Evolutionary conservation across 352 stramenopile species (phyloP), one percentile per base, ranked within the genome.

Genomic region (Globisporangium rhizosaccharum): DNA sequence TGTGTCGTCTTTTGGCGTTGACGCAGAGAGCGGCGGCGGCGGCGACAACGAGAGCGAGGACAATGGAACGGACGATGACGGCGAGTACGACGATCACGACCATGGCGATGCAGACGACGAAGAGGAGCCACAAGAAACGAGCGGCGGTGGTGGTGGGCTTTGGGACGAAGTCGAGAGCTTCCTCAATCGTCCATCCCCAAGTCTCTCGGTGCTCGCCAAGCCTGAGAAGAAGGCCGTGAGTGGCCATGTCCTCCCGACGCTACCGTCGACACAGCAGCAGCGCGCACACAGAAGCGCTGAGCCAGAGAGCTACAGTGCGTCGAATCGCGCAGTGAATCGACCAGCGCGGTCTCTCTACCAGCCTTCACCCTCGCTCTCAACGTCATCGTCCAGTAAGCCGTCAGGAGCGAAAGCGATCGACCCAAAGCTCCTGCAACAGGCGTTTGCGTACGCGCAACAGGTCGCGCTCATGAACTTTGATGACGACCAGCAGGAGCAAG

Each of bases 81-180:
- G 68, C 5, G 59, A 69, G 15, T 42, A 69, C 1, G 57, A 68
- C 5, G 54, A 69, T 1, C 57, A 64, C n/a, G 45, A 51, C 23
- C 42, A 60, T 14, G 57, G 66, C 12, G 47, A 73, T 26, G 50
- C 49, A 4, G 14, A 28, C 1, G 42, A 67, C 14, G 55, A 67
- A 8, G 70, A 73, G 8, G 69, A 87, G 37, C 72, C 75, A 10
- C 74, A 86, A 53, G 76, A 86, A 45, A 57, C 60, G 14, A 82
- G 59, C 18, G 59, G 62, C 17, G 61, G 62, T 14, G 33, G 30
- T 9, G 61, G 62, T 10, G 75, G 68, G 15, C 59, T 92, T 3
- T 92, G 82, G 77, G 73, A 84, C 9, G 75, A 92, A 56, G 79
- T 92, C 49, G 80, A 92, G 64, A 73, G 64, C 30, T 92, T 92